Evolutionary conservation across 305 asterid genomes (phyloP), one percentile per base, ranked within the genome.

Genomic region (Petunia hybrid): DNA sequence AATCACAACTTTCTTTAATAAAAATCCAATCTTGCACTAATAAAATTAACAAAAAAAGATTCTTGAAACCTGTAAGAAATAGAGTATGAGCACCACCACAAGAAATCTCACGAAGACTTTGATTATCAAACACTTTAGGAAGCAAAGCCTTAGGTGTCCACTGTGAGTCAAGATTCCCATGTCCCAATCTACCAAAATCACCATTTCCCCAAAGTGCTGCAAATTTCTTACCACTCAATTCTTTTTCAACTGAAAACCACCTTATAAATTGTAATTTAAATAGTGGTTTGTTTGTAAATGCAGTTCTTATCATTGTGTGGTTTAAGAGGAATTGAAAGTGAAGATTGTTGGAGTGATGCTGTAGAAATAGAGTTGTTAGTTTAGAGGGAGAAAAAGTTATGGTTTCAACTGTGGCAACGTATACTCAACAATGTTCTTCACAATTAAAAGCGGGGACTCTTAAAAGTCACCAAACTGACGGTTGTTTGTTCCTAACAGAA

Each of bases 61-160:
- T 40, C 16, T 43, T 31, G 53, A 62, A 84, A 95, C 99, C 98
- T 61, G 97, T 89, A 39, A 95, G 93, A 75, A 95, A 95, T 76
- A 94, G 98, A n/a, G 98, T 91, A 83, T 94, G 99, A 81, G 99
- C 98, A 55, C 99, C 99, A 59, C 97, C 99, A 74, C 97, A 94
- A 61, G 97, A 92, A 81, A 95, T 87, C 83, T 91, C 91, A 77
- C 87, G 86, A 83, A 95, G 87, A 81, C 85, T 83, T 87, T 90
- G 94, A 90, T 89, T 70, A 82, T 73, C 89, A 83, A 95, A 94
- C 82, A 90, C 92, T 31, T 94, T 85, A 46, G 97, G 81, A 45
- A 40, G 51, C 78, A 94, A 82, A 76, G 89, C 86, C 82, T 83
- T 85, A 61, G 99, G 99, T 68, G 85, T 89, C 97, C 97, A 95